phyloP scores from a whole-genome alignment of 768 basidiomycete species.

The Hericium alpestre region DNA sequence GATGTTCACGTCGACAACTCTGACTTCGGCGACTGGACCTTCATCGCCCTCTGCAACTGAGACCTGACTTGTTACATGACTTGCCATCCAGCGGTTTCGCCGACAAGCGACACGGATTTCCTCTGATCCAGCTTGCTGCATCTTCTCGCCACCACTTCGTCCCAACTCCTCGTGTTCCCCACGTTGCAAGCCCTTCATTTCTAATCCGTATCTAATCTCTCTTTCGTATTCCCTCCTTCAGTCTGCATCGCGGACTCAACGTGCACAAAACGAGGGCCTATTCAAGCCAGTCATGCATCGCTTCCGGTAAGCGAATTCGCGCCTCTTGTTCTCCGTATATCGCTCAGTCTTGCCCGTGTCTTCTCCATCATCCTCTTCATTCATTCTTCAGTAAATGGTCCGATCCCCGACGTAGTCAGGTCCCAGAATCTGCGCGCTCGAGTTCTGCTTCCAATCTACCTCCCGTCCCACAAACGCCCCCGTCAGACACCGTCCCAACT shows the following conservation, averaged over 20 bases:
- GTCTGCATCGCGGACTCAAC: conserved; percentile 28
- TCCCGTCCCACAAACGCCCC: conserved; percentile 4
- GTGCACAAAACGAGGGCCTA: conserved; percentile 56
- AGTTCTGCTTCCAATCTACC: conserved; percentile 10
- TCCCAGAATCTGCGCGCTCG: conserved; percentile 22
- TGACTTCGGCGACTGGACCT: too few relatives aligned
- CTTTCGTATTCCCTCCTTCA: conserved; percentile 9
- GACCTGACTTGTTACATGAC: not conserved
- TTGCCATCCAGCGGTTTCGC: not conserved
- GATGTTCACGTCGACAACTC: too few relatives aligned
- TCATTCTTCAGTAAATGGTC: conserved; percentile 57
- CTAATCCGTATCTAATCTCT: conserved; percentile 18
- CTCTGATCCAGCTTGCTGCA: not conserved
- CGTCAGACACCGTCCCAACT: conserved; percentile 11
- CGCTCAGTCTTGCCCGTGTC: conserved; percentile 8
- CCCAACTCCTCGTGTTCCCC: conserved; percentile 58
- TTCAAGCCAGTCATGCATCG: conserved; percentile 47
- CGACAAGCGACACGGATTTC: not conserved
- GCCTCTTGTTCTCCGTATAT: conserved; percentile 8
- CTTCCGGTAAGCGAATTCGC: conserved; percentile 54
- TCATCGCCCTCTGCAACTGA: too few relatives aligned
- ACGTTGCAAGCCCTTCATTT: conserved; percentile 51
- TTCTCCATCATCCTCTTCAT: conserved; percentile 11
- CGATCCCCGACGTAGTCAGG: conserved; percentile 46
- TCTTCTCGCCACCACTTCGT: not conserved